Evolutionary conservation across 2,329 filamentous ascomycete species (phyloP).

Genomic region (Xylaria sp.): DNA sequence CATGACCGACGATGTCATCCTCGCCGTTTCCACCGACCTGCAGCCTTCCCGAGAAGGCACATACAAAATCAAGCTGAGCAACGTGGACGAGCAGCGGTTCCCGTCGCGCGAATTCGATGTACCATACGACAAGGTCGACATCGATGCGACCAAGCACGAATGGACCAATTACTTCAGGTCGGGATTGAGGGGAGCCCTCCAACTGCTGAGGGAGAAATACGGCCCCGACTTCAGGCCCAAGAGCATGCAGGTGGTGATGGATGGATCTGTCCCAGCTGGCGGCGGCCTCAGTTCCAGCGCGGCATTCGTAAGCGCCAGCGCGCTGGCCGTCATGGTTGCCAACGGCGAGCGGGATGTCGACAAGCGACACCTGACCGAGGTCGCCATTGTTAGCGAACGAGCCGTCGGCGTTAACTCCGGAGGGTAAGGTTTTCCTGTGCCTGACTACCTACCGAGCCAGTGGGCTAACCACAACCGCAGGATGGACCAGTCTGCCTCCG

Average conservation of each 20-base stretch:
- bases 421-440: conserved; percentile 59
- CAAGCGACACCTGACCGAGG: conserved; percentile 88
- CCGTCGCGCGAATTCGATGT: conserved; percentile 74
- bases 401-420: conserved; percentile 96
- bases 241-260: conserved; percentile 85
- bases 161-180: conserved; percentile 99
- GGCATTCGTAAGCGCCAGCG: conserved; percentile 88
- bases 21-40: conserved; percentile 69
- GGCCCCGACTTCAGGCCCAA: conserved; percentile 64
- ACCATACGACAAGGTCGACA: conserved; percentile 66
- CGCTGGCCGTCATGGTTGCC: conserved; percentile 83
- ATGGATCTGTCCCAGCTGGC: conserved; percentile 89
- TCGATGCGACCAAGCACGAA: conserved; percentile 83
- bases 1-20: conserved; percentile 85
- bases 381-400: conserved; percentile 92
- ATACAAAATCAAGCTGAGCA: conserved; percentile 76
- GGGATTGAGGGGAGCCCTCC: conserved; percentile 79
- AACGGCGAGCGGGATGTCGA: conserved; percentile 79
- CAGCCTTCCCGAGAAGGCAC: conserved; percentile 51
- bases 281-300: conserved; percentile 93
- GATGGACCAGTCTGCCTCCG: conserved; percentile 97
- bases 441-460: conserved; percentile 27
- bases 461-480: conserved; percentile 46
- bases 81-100: conserved; percentile 77
- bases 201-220: conserved; percentile 71